A percentile compares a stretch with the other conserved stretches of the same genome.
phyloP scores from a whole-genome alignment of 805 yeast genomes.

The Saccharomyces jurei region DNA sequence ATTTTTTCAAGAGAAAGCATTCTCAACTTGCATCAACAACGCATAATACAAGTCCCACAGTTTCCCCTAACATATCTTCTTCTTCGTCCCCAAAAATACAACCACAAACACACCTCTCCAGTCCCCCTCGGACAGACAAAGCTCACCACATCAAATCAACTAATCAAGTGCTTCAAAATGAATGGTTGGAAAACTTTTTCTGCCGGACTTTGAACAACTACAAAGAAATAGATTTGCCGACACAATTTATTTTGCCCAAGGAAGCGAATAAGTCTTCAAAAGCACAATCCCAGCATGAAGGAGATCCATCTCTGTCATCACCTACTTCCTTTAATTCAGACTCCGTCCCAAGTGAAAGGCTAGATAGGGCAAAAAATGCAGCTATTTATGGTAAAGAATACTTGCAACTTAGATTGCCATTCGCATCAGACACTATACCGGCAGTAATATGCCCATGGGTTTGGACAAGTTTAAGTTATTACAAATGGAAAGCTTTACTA shows the following conservation, averaged over 20 bases:
- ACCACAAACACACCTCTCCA: constrained; percentile 1
- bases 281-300: background rate
- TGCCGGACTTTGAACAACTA: constrained; percentile 19
- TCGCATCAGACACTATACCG: constrained; percentile 21
- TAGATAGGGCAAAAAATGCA: constrained; percentile 4
- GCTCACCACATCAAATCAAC: constrained; percentile 1
- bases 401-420: constrained; percentile 21
- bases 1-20: constrained; percentile 24
- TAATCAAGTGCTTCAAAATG: constrained; percentile 10
- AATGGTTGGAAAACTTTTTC: constrained; percentile 23
- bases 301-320: background rate
- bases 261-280: background rate
- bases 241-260: constrained; percentile 13
- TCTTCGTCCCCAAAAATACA: background rate
- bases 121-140: background rate
- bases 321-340: background rate
- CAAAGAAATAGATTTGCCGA: constrained; percentile 17
- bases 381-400: constrained; percentile 16
- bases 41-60: background rate
- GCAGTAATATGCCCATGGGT: constrained; percentile 23
- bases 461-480: constrained; percentile 20
- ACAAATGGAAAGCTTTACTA: constrained; percentile 23
- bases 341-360: background rate
- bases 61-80: constrained; percentile 1
- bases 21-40: background rate